These are phyloP conservation scores for Monosporascus sp. DNA, from an alignment of 2,329 filamentous ascomycete genomes.

Conservation along the genomic window DNA sequence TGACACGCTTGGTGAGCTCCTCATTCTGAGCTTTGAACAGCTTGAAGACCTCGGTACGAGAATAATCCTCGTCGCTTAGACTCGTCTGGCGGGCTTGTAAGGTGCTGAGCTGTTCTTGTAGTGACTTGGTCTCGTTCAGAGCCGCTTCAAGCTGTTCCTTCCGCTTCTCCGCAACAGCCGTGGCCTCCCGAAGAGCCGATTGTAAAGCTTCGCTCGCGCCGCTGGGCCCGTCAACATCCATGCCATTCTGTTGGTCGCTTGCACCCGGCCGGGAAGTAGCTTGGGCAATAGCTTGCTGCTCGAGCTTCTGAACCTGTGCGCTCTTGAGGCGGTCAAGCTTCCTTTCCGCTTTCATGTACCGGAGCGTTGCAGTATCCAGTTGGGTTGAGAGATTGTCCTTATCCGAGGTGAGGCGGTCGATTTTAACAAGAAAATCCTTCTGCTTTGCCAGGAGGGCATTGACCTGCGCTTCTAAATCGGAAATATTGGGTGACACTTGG, in stretches of 20 bases:
- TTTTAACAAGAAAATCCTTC: conserved; percentile 72
- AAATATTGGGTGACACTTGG: conserved; percentile 60
- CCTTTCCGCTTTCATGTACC: conserved; percentile 94
- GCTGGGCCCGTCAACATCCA: conserved; percentile 49
- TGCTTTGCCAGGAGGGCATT: conserved; percentile 72
- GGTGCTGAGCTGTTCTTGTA: conserved; percentile 74
- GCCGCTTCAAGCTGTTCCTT: conserved; percentile 83
- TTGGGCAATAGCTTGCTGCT: conserved; percentile 78
- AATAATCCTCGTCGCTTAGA: conserved; percentile 87
- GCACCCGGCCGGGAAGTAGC: conserved; percentile 45
- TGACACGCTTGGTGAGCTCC: conserved; percentile 86
- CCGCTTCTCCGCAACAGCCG: conserved; percentile 72
- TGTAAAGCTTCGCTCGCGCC: conserved; percentile 63
- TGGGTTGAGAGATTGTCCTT: conserved; percentile 83
- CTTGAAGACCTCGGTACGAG: conserved; percentile 90
- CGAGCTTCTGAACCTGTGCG: conserved; percentile 82
- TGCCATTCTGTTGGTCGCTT: conserved; percentile 48
- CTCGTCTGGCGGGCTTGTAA: conserved; percentile 64
- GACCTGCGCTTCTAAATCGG: conserved; percentile 69
- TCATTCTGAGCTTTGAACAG: conserved; percentile 85
- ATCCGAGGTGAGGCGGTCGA: conserved; percentile 70
- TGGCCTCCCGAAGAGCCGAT: conserved; percentile 69
- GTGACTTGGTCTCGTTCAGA: conserved; percentile 66
- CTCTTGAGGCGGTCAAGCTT: conserved; percentile 88
- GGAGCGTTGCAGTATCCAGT: conserved; percentile 79